Conservation (phyloP, 257 asterid species). For the Gynochthodes officinalis region DNA sequence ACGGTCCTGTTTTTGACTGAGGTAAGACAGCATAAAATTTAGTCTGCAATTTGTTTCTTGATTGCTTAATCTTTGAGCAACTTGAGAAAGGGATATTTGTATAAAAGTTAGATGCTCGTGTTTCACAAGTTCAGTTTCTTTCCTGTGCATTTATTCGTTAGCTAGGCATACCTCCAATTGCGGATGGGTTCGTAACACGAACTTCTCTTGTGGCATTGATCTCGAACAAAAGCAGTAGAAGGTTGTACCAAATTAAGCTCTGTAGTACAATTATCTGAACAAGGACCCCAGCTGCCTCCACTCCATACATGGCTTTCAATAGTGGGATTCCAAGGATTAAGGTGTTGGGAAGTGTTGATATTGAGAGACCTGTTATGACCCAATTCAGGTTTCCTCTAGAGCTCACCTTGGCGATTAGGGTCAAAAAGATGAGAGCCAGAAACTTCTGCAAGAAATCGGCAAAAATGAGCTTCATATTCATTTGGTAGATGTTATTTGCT, state of each 20-base stretch:
- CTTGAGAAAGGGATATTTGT: conserved; percentile 16
- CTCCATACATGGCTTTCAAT: conserved; percentile 75
- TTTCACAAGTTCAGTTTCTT: not conserved
- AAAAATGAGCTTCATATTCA: conserved; percentile 62
- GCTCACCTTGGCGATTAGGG: conserved; percentile 39
- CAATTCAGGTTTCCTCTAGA: conserved; percentile 56
- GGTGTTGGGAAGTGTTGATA: conserved; percentile 81
- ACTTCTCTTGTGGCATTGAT: conserved; percentile 51
- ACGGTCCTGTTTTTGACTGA: not conserved
- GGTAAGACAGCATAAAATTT: not conserved
- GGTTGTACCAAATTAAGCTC: conserved; percentile 84
- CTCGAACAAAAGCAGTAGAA: conserved; percentile 74
- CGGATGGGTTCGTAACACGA: conserved; percentile 33
- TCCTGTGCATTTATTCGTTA: conserved; percentile 6
- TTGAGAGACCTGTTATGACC: conserved; percentile 79
- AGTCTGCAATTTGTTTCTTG: not conserved
- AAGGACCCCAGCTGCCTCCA: conserved; percentile 47
- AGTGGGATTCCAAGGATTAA: conserved; percentile 78
- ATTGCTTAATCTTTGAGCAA: conserved; percentile 10
- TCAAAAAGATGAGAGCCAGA: conserved; percentile 42
- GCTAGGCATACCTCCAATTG: conserved; percentile 50
- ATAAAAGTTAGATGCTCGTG: not conserved
- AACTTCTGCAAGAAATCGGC: conserved; percentile 76
- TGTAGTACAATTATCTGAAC: conserved; percentile 77
- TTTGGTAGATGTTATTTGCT: conserved; percentile 62